These are phyloP conservation scores for Neocucurbitaria cava DNA, from an alignment of 2,329 filamentous ascomycete genomes.

Conservation along the genomic window DNA sequence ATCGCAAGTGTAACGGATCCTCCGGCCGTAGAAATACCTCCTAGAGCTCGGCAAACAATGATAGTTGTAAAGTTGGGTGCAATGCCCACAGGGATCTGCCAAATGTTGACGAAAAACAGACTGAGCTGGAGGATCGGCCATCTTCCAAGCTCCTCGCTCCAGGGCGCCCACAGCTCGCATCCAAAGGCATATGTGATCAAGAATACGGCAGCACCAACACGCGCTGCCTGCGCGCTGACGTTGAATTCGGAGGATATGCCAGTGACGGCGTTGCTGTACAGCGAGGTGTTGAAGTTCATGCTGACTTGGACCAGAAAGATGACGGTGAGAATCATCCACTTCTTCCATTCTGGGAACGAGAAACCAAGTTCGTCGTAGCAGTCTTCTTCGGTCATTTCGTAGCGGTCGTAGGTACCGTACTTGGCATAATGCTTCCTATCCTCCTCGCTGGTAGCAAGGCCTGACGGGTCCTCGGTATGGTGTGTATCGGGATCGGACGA, in stretches of 20 bases:
- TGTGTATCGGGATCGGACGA: slow-evolving; percentile 25
- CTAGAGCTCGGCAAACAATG: slow-evolving; percentile 64
- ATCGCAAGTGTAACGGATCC: slow-evolving; percentile 71
- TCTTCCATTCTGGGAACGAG: slow-evolving; percentile 58
- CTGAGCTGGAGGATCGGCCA: slow-evolving; percentile 77
- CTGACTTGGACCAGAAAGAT: slow-evolving; percentile 62
- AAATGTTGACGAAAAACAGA: slow-evolving; percentile 78
- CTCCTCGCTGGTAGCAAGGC: slow-evolving; percentile 19
- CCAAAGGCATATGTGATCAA: slow-evolving; percentile 82
- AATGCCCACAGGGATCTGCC: slow-evolving; percentile 69
- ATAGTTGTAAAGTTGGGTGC: slow-evolving; percentile 76
- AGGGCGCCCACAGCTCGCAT: slow-evolving; percentile 87
- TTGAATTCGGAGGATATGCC: slow-evolving; percentile 68
- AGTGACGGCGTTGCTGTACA: slow-evolving; percentile 61
- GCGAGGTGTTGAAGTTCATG: slow-evolving; percentile 66
- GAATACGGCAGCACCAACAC: slow-evolving; percentile 79
- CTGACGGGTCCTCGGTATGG: slow-evolving; percentile 23
- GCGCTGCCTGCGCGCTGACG: slow-evolving; percentile 72
- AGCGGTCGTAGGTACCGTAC: slow-evolving; percentile 52
- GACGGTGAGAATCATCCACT: slow-evolving; percentile 61
- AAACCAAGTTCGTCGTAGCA: slow-evolving; percentile 60
- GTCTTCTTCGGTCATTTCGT: slow-evolving; percentile 58
- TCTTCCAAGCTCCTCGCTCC: slow-evolving; percentile 83
- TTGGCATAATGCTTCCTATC: slow-evolving; percentile 42
- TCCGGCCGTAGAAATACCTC: slow-evolving; percentile 62